These are phyloP conservation scores for Sclerotinia sclerotiorum DNA, from an alignment of 2,329 filamentous ascomycete genomes.

Conservation along the genomic window DNA sequence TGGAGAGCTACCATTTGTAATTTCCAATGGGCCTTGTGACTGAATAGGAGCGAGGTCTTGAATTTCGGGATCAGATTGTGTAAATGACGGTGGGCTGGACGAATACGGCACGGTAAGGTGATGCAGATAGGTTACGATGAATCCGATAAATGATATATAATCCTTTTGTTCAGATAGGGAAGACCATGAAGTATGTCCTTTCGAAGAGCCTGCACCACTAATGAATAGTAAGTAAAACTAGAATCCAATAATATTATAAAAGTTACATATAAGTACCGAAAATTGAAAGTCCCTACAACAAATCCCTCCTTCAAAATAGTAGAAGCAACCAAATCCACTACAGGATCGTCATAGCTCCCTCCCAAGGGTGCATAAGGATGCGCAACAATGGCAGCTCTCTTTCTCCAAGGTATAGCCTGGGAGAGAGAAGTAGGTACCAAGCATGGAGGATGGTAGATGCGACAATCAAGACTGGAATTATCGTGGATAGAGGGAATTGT, in stretches of 20 bases:
- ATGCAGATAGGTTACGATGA: constrained; percentile 72
- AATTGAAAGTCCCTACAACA: constrained; percentile 87
- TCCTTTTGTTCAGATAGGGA: constrained; percentile 77
- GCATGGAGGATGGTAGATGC: constrained; percentile 71
- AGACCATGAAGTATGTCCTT: constrained; percentile 84
- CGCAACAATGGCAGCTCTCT: constrained; percentile 66
- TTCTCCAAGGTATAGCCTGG: constrained; percentile 39
- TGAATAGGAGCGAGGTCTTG: constrained; percentile 34
- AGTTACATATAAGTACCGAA: constrained; percentile 57
- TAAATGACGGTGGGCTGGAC: constrained; percentile 23
- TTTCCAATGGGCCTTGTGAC: constrained; percentile 30
- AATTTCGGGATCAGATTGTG: constrained; percentile 28
- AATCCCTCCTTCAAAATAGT: constrained; percentile 66
- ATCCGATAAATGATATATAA: constrained; percentile 79
- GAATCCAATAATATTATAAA: background rate
- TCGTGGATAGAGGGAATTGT: constrained; percentile 85
- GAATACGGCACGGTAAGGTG: constrained; percentile 37
- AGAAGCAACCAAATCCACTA: constrained; percentile 65
- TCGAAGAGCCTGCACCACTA: constrained; percentile 74
- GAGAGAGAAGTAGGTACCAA: constrained; percentile 37
- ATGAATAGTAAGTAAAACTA: constrained; percentile 24
- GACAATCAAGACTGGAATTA: constrained; percentile 71
- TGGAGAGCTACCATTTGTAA: constrained; percentile 18
- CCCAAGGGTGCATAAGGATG: constrained; percentile 91
- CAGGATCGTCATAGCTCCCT: constrained; percentile 77